Percentiles rank a stretch among this genome's conserved stretches.
These are phyloP conservation scores for Psidium friedrichsthalianum DNA, from an alignment of 345 rosid species.

Conservation along the genomic window DNA sequence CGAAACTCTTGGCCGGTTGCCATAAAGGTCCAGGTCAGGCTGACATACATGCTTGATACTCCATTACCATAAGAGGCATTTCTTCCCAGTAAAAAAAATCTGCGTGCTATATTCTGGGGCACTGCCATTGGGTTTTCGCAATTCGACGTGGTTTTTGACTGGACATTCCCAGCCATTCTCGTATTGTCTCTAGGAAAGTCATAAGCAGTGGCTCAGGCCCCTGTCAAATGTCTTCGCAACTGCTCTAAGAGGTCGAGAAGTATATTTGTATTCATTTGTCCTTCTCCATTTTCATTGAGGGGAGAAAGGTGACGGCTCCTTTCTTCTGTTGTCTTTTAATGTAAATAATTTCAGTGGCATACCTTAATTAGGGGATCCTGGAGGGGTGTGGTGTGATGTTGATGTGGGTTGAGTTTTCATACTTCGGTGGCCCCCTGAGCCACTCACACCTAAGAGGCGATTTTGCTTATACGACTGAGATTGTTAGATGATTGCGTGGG, in stretches of 20 bases:
- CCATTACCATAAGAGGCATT: slow-evolving; percentile 80
- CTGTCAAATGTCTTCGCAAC: slow-evolving; percentile 69
- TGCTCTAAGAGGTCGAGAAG: slow-evolving; percentile 50
- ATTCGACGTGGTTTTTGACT: slow-evolving; percentile 59
- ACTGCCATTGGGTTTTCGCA: slow-evolving; percentile 80
- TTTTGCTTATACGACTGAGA: slow-evolving; percentile 57
- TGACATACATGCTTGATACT: slow-evolving; percentile 70
- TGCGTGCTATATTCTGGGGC: slow-evolving; percentile 73
- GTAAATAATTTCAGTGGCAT: not conserved
- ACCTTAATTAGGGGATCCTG: slow-evolving; percentile 59
- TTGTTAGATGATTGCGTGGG: slow-evolving; percentile 73
- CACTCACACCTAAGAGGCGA: slow-evolving; percentile 74
- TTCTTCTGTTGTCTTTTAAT: not conserved
- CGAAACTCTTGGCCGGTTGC: slow-evolving; percentile 49
- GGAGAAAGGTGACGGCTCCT: not conserved
- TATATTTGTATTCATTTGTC: not conserved
- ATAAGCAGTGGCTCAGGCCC: slow-evolving; percentile 74
- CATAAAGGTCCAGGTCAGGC: slow-evolving; percentile 75
- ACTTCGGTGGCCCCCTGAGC: slow-evolving; percentile 78
- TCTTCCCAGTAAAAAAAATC: slow-evolving; percentile 76
- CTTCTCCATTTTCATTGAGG: not conserved
- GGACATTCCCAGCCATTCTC: slow-evolving; percentile 63
- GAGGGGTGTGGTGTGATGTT: slow-evolving; percentile 88
- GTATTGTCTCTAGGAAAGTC: slow-evolving; percentile 82
- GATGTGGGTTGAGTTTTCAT: slow-evolving; percentile 80